Evolutionary conservation across 2,329 filamentous ascomycete species (phyloP), one percentile per base, ranked within the genome.

Genomic region (Penicillium olsonii): DNA sequence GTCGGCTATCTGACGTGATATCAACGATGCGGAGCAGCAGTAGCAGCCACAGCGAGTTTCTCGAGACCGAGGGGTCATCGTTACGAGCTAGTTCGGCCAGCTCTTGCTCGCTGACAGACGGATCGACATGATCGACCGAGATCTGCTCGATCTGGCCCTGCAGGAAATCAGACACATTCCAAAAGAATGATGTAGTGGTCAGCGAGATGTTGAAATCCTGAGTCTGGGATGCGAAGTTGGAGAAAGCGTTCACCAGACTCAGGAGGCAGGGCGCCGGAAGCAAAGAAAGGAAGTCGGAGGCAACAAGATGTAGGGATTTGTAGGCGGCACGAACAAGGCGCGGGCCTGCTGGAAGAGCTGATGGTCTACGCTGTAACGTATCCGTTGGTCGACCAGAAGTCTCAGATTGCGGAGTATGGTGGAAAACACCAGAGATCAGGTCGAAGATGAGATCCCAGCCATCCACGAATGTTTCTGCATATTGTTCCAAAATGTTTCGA

Each of bases 201-300:
- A 99, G 77, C 0, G 92, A 92, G 63, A 97, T 95, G 60, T 99
- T 99, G 31, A 99, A 79, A 65, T 99, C 94, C 58, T 95, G 89
- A 56, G 87, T 81, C 68, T 99, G 94, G 0, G 85, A 87, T 60
- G 90, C 91, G 70, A 97, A 99, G 56, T 87, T 87, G 63, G 90
- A 90, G 18, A 99, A 81, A 10, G 92, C 90, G 72, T 95, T 88
- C 53, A 97, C 85, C 14, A 99, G 80, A 50, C 86, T 83, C 52
- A 85, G 79, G 69, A 87, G 89, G 74, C 82, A 96, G 42, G 77
- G 82, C 67, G 83, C 84, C 38, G 83, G 88, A 48, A 85, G 79
- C 6, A 88, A 84, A 12, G 85, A 80, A 27, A 99, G 74, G 63
- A 99, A 99, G 69, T 99, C 94, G 0, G 94, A 96, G 68, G 92